These are phyloP conservation scores for Nicotiana tabacum DNA, from an alignment of 257 asterid species.

Conservation along the genomic window DNA sequence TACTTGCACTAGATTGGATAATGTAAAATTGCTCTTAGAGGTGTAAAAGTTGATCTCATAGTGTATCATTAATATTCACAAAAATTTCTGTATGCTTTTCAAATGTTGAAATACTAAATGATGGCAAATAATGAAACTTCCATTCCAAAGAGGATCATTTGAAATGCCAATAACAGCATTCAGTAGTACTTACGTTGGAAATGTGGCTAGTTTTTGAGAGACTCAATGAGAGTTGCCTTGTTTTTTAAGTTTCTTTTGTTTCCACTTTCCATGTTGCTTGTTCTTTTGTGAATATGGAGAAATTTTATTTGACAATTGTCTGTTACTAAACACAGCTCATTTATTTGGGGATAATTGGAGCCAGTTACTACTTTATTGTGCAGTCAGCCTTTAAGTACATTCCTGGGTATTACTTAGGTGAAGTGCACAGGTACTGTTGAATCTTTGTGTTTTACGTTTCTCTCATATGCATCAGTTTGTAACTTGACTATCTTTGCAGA, in stretches of 20 bases:
- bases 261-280: constrained; percentile 2
- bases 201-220: not conserved
- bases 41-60: not conserved
- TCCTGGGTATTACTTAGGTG: constrained; percentile 87
- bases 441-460: not conserved
- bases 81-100: not conserved
- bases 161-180: not conserved
- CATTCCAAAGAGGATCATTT: not conserved
- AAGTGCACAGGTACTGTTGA: constrained; percentile 62
- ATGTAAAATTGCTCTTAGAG: not conserved
- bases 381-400: constrained; percentile 67
- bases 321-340: constrained; percentile 54
- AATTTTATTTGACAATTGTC: constrained; percentile 15
- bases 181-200: not conserved
- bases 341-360: constrained; percentile 76
- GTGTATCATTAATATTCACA: not conserved
- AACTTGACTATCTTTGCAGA: not conserved
- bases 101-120: not conserved
- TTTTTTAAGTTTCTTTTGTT: not conserved
- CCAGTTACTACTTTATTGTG: constrained; percentile 62
- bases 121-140: not conserved
- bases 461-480: constrained; percentile 10
- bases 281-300: not conserved
- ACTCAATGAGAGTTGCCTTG: not conserved
- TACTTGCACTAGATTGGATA: not conserved